Base-by-base conservation (phyloP, 1,284 basidiomycete species). In the Cystobasidiaceae sp. region DNA sequence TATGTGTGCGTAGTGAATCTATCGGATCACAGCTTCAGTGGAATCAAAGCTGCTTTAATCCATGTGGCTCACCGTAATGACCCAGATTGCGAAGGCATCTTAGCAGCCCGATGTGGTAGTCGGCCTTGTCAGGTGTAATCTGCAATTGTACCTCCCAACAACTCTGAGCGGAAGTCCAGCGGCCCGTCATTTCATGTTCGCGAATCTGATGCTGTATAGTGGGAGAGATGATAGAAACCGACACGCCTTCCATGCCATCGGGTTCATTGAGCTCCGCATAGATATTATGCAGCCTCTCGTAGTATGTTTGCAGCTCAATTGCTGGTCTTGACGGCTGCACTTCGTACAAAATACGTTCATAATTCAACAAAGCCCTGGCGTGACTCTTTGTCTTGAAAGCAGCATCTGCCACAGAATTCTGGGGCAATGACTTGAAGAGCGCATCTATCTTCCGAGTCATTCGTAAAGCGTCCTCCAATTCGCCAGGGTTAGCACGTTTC, bases 91-190 rank as follows among this genome's bases (percentile, higher is more conserved):
- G 84, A 56, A 98, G 81, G 75, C 96, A 98, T 56, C 90, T 85
- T 67, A 97, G 79, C 19, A 99, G 81, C 3, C 96, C 96, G 7
- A 96, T 77, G 76, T 99, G 96, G 67, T 88, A 87, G 30, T 88
- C 84, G 7, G 96, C 81, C 70, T 93, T 91, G 71, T 96, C 85
- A 0, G 94, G 94, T 28, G 85, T 84, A 69, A 90, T 86, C 75
- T 97, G 94, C 23, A 99, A 80, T 50, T 88, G 84, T n/a, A 98
- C 88, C 78, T 99, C 96, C 96, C 96, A 99, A 72, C 96, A 99
- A 74, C 94, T 97, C 77, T 98, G 96, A 4, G 96, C 96, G 3
- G 93, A 89, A 0, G 96, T 98, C 96, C 96, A 99, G 44, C 87
- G 83, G 3, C 96, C 96, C 0, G 90, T 97, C 71, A 89, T 96